Evolutionary conservation across 306 rosid genomes (phyloP), one percentile per base, ranked within the genome.

Genomic region (Astragalus membranaceus): DNA sequence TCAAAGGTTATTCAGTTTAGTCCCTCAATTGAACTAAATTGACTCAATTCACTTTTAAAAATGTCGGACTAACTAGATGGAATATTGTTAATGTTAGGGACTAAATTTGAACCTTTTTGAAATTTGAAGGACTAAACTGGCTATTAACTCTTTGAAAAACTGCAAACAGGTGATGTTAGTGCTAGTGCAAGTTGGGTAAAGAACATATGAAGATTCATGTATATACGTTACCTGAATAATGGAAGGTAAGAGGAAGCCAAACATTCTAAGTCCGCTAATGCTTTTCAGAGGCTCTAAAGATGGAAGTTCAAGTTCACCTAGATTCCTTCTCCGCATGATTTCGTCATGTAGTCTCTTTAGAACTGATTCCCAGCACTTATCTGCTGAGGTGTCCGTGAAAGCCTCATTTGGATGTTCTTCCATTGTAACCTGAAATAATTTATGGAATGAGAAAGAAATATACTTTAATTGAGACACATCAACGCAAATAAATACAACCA

Each of bases 311-410:
- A 16, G 76, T 78, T 78, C 87, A 33, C 80, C 87, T 30, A 67
- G 74, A 74, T 41, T 78, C 67, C 70, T 78, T 37, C 57, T 77
- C 67, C 84, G 71, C 35, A 11, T 54, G 62, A 85, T 84, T 80
- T 85, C 92, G 47, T 44, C 35, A 64, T 61, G 80, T 69, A 92
- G 57, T 85, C 83, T 82, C 76, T 83, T 69, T 10, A 85, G 66
- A 57, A 92, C 86, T 81, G 72, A 88, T 76, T 86, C 86, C 98
- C 98, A 92, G 80, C 98, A 92, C 71, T 58, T 85, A 23, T 81
- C 87, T 33, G 89, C 80, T 7, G 96, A 81, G 52, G 71, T 72
- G 33, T 83, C 78, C 1, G 87, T 78, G 80, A 88, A 89, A 71
- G 58, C 57, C 70, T 68, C 88, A 7, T 60, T 55, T 8, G 96